Evolutionary conservation across 73 alveolate genomes (phyloP).

Genomic region (Paraurostyla sp.): DNA sequence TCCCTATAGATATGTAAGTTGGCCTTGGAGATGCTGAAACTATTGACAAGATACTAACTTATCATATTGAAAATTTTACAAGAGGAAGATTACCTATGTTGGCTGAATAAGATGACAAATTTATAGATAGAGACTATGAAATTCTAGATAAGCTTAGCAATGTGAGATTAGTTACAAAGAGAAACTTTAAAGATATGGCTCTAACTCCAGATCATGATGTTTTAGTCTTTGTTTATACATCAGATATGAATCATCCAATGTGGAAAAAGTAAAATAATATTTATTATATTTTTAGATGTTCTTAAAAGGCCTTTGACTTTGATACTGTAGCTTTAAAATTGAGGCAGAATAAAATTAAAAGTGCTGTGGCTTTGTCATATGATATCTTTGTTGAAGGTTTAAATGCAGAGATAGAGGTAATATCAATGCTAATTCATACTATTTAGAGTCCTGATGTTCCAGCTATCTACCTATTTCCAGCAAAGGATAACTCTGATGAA

Average conservation of each 20-base stretch:
- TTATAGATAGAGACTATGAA: conserved; percentile 24
- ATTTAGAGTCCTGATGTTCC: conserved; percentile 26
- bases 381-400: conserved; percentile 33
- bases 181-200: conserved; percentile 18
- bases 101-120: background rate
- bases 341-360: background rate
- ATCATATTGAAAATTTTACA: conserved; percentile 34
- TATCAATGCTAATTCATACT: background rate
- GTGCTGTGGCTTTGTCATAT: conserved; percentile 15
- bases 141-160: conserved; percentile 27
- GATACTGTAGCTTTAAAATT: conserved; percentile 7
- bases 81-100: conserved; percentile 25
- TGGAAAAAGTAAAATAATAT: conserved; percentile 43
- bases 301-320: conserved; percentile 48
- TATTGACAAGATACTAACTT: conserved; percentile 18
- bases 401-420: conserved; percentile 52
- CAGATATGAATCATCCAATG: conserved; percentile 1
- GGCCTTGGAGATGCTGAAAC: conserved; percentile 11
- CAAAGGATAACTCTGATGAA: conserved; percentile 10
- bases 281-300: background rate
- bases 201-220: conserved; percentile 44
- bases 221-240: conserved; percentile 37
- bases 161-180: background rate
- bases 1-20: conserved; percentile 38
- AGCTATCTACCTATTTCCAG: conserved; percentile 44